Conservation (phyloP, 78 protist species). For the Goniomonas avonlea region DNA sequence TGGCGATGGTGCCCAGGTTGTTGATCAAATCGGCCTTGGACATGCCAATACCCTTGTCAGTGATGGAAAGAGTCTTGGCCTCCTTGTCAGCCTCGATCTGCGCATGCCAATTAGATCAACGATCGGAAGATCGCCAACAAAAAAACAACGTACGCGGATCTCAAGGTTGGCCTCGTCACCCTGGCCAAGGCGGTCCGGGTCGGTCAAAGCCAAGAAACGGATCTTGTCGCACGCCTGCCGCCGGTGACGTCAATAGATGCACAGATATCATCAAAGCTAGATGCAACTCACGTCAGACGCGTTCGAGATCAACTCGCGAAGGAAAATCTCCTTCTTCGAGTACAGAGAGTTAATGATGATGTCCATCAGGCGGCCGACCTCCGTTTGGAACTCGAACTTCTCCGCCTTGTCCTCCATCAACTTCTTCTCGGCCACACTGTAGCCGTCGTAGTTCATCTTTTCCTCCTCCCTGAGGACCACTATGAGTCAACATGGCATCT, state of each 20-base stretch:
- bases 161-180: slow-evolving; percentile 80
- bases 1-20: slow-evolving; percentile 79
- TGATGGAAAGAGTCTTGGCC: slow-evolving; percentile 69
- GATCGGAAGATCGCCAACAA: too few relatives aligned
- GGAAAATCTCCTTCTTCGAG: slow-evolving; percentile 94
- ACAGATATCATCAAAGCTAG: slow-evolving; percentile 75
- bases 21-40: slow-evolving; percentile 81
- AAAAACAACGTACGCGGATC: too few relatives aligned
- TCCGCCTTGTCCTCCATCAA: not conserved
- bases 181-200: slow-evolving; percentile 59
- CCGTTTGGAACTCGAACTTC: slow-evolving; percentile 82
- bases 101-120: too few relatives aligned
- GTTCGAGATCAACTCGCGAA: slow-evolving; percentile 98
- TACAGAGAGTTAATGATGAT: slow-evolving; percentile 97
- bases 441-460: slow-evolving; percentile 10
- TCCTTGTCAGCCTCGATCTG: slow-evolving; percentile 79
- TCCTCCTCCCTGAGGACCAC: too few relatives aligned
- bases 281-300: slow-evolving; percentile 97
- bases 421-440: not conserved
- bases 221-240: slow-evolving; percentile 71
- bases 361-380: slow-evolving; percentile 83
- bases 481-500: too few relatives aligned
- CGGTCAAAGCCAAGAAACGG: slow-evolving; percentile 85
- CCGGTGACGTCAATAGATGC: too few relatives aligned
- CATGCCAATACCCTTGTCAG: slow-evolving; percentile 98